These are phyloP conservation scores for Massariosphaeria phaeospora DNA, from an alignment of 495 filamentous ascomycete genomes.

Conservation along the genomic window DNA sequence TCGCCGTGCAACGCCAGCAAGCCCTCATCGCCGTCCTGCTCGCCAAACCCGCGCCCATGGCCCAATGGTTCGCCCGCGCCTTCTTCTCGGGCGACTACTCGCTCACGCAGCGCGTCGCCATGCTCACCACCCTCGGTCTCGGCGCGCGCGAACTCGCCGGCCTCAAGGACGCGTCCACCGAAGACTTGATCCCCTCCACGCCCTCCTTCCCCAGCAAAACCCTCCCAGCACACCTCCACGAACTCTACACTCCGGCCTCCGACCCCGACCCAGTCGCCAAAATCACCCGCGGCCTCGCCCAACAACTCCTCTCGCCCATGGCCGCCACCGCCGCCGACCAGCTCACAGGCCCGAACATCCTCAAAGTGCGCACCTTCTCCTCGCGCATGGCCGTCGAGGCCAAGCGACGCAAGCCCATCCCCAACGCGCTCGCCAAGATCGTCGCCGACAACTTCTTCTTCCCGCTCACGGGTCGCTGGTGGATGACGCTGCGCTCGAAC, in stretches of 20 bases:
- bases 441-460: constrained; percentile 77
- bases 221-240: constrained; percentile 57
- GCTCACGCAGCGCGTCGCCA: constrained; percentile 69
- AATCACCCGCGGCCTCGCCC: constrained; percentile 58
- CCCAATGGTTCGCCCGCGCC: constrained; percentile 72
- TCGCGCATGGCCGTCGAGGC: constrained; percentile 65
- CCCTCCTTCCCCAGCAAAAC: constrained; percentile 67
- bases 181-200: constrained; percentile 41
- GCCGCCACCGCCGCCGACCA: constrained; percentile 66
- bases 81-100: constrained; percentile 93
- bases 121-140: constrained; percentile 77
- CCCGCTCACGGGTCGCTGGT: constrained; percentile 56
- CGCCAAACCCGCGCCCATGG: constrained; percentile 70
- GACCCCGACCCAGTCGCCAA: constrained; percentile 53
- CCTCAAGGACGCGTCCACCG: constrained; percentile 49
- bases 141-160: constrained; percentile 85
- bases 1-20: constrained; percentile 70
- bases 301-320: constrained; percentile 71
- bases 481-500: constrained; percentile 46
- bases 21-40: constrained; percentile 80
- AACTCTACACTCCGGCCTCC: constrained; percentile 43
- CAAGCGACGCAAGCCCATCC: constrained; percentile 59
- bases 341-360: constrained; percentile 68
- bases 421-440: constrained; percentile 70
- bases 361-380: constrained; percentile 79